Evolutionary conservation across 164 flowering plant genomes (phyloP), one percentile per base, ranked within the genome.

Genomic region (Platanus orientalis): DNA sequence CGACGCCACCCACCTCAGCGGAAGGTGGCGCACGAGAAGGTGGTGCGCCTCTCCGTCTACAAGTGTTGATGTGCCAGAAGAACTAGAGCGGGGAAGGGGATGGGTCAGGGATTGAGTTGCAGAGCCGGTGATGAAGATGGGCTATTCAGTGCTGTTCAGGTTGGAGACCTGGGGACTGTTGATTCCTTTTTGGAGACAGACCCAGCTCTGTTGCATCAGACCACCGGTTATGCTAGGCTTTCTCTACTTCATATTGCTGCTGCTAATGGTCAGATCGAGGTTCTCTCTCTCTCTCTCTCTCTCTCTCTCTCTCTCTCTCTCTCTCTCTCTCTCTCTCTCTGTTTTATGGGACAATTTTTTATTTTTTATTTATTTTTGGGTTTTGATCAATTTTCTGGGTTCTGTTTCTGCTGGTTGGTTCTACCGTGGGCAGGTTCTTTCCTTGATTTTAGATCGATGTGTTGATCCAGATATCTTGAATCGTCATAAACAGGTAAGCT

Each of bases 41-140:
- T 29, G 64, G 65, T 66, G 76, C 45, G 62, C 48, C 67, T 56
- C 51, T 47, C 21, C 27, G 60, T 50, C 57, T 36, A 47, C 54
- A 28, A 20, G 54, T 57, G 3, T 16, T 16, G 20, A 19, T 45
- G 49, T 5, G 5, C 4, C 20, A 16, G 19, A 45, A 45, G 20
- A 45, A 45, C 57, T 39, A 23, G 36, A 30, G 68, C 48, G 72
- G 52, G 68, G 19, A 19, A 45, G 49, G n/a, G 16, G n/a, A 92
- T 92, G 98, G 98, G 98, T 66, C 98, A 89, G 80, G 84, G 80
- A 28, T 62, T 89, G 67, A 92, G 98, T 63, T 92, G 96, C 71
- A 66, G 56, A 6, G 66, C 78, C 30, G 72, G 65, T 60, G 67
- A 69, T 26, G 89, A 86, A 30, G 68, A 80, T 69, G 90, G 78